phyloP scores from a whole-genome alignment of 164 flowering plant genomes.

The Buxus sempervirens region DNA sequence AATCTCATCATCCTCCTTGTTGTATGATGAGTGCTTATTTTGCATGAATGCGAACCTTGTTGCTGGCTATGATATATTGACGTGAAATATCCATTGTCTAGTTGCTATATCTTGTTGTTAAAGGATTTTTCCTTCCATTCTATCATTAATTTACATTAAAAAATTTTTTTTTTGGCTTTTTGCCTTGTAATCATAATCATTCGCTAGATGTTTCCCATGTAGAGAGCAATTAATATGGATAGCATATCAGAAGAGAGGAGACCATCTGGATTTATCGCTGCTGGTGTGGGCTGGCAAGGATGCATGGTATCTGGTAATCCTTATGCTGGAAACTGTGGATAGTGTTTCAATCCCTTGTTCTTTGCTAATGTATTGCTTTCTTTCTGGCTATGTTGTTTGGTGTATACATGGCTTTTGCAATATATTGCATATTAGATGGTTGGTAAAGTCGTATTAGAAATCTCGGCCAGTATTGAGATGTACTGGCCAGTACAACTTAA shows the following conservation, averaged over 20 bases:
- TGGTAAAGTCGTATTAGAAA: too few relatives aligned
- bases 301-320: conserved; percentile 14
- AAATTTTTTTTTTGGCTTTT: too few relatives aligned
- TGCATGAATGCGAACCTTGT: neutral
- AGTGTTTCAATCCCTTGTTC: neutral
- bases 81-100: too few relatives aligned
- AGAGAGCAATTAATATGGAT: conserved; percentile 6
- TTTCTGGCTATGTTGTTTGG: neutral
- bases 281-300: conserved; percentile 5
- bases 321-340: neutral
- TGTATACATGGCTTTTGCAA: neutral
- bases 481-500: too few relatives aligned
- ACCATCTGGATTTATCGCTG: conserved; percentile 9
- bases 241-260: conserved; percentile 4
- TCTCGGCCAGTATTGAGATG: too few relatives aligned
- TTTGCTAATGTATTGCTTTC: neutral
- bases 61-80: neutral
- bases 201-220: conserved; percentile 6
- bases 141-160: too few relatives aligned
- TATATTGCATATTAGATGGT: too few relatives aligned
- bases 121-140: neutral
- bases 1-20: neutral
- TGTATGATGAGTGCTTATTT: neutral
- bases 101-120: neutral
- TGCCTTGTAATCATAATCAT: too few relatives aligned